Base-by-base conservation (phyloP, 192 early-diverging fungal species). In the Coemansia sp. region DNA sequence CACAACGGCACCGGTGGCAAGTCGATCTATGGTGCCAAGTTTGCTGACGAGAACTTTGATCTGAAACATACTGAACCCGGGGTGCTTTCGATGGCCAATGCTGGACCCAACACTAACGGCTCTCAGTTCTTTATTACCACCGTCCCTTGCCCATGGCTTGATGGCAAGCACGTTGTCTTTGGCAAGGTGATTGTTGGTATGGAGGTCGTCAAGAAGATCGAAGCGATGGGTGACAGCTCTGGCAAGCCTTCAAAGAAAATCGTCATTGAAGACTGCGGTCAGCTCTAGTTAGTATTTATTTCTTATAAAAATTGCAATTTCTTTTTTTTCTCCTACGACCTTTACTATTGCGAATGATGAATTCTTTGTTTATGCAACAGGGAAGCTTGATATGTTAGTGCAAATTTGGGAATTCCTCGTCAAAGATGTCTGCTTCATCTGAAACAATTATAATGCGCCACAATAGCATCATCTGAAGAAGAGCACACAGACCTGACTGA, bases 41-140 rank as follows among this genome's bases (percentile, higher is more conserved):
- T 93, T 62, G 84, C 84, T 37, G 91, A 93, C 70, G 91, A 93
- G 72, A 87, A 88, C 73, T 93, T 93, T 72, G 58, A 69, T 6
- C 72, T 86, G 64, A 91, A 89, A 85, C 91, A 91, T 63, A 85
- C 83, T 6, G 73, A 65, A 26, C 87, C 88, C 8, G 87, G 88
- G 63, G 61, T 92, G 26, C 71, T 92, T 48, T 92, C 89, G 10
- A 92, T 93, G 91, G 91, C 92, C 71, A 92, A 92, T 52, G 88
- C 91, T 37, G 92, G 91, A 6, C 68, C 83, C 40, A 86, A 86
- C 42, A 93, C 92, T 52, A 93, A 93, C 66, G 92, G 92, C 43
- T 91, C 90, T 51, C 92, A 93, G 74, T 92, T 92, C 86, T 92
- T 93, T 46, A 86, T 92, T 64, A 90, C 88, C 16, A 91, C 90